A percentile compares a stretch with the other conserved stretches of the same genome.
These are phyloP conservation scores for Leishmania amazonensis DNA, from an alignment of 208 protist species.

Conservation along the genomic window DNA sequence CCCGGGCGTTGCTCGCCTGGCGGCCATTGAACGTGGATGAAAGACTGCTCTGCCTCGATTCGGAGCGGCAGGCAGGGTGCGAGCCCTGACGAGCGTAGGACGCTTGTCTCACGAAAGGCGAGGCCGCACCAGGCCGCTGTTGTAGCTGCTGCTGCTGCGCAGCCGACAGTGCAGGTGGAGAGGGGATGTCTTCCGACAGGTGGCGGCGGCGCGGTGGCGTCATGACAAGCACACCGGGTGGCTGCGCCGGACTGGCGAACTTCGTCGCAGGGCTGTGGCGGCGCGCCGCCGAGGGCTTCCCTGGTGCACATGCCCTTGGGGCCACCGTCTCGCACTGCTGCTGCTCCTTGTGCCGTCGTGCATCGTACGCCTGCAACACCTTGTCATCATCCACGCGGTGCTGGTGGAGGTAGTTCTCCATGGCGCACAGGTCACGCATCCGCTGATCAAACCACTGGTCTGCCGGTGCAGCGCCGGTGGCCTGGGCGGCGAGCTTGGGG, in stretches of 20 bases:
- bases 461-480: constrained; percentile 6
- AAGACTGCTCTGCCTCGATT: constrained; percentile 13
- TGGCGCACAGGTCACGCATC: constrained; percentile 55
- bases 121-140: constrained; percentile 1
- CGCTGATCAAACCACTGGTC: constrained; percentile 34
- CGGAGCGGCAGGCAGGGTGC: background rate
- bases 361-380: constrained; percentile 54
- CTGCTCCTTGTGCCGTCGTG: constrained; percentile 24
- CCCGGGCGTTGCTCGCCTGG: constrained; percentile 49
- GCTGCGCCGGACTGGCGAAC: background rate
- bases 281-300: constrained; percentile 16
- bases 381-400: constrained; percentile 68
- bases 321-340: constrained; percentile 8
- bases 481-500: background rate
- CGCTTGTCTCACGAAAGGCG: constrained; percentile 18
- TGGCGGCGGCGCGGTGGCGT: constrained; percentile 15
- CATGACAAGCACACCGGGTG: constrained; percentile 15
- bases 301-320: background rate
- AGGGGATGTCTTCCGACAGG: background rate
- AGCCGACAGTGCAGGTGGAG: background rate
- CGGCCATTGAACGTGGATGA: constrained; percentile 33
- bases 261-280: constrained; percentile 15
- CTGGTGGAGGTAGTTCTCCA: constrained; percentile 77
- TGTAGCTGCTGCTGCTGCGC: constrained; percentile 13
- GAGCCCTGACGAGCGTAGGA: constrained; percentile 20